Evolutionary conservation across 306 rosid genomes (phyloP).

Genomic region (Glycine latifolia): DNA sequence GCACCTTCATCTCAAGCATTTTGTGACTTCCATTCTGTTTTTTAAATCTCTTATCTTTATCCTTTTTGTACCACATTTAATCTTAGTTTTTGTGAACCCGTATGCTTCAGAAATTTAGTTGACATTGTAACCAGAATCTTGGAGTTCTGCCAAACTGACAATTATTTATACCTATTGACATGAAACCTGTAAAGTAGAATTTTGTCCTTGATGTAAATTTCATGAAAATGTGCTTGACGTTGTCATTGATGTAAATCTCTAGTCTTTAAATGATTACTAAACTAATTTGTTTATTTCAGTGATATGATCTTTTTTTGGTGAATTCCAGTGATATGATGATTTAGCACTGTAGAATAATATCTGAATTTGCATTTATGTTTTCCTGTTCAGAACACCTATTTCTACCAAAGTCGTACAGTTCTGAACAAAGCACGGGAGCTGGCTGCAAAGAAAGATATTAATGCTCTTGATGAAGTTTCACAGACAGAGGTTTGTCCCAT

Average conservation of each 20-base stretch:
- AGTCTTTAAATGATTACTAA: conserved; percentile 19
- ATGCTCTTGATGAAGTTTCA: conserved; percentile 70
- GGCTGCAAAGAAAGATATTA: conserved; percentile 78
- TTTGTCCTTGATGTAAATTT: conserved; percentile 15
- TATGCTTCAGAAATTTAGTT: conserved; percentile 23
- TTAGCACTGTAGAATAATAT: conserved; percentile 9
- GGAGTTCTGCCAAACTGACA: background rate
- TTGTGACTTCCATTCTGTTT: conserved; percentile 23
- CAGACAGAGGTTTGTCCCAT: conserved; percentile 71
- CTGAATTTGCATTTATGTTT: conserved; percentile 26
- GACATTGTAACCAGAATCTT: conserved; percentile 14
- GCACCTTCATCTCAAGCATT: conserved; percentile 4
- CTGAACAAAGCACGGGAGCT: conserved; percentile 76
- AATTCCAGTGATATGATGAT: conserved; percentile 43
- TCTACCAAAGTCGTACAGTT: conserved; percentile 71
- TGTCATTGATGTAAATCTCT: conserved; percentile 4
- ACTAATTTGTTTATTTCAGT: no score
- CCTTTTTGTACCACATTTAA: background rate
- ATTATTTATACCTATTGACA: background rate
- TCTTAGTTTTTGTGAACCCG: conserved; percentile 1
- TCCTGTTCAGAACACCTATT: conserved; percentile 67
- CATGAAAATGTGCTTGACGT: conserved; percentile 19
- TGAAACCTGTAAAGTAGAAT: background rate
- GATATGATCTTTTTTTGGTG: conserved; percentile 38
- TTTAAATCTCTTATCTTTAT: conserved; percentile 55